Conservation (phyloP, 2,329 filamentous ascomycete species). For the Botrytis aclada region DNA sequence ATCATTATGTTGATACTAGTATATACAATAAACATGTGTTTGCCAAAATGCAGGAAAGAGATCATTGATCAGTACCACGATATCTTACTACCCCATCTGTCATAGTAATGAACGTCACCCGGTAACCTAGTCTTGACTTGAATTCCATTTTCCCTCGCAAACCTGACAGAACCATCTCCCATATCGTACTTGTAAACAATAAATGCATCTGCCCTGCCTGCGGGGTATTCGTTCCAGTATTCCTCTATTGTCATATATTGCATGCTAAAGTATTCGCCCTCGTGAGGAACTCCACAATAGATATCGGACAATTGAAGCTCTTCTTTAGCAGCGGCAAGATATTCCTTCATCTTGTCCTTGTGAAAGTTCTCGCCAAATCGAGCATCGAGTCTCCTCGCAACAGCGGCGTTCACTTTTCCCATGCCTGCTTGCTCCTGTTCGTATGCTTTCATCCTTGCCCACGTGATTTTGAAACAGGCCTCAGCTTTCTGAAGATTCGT, state of each 20-base stretch:
- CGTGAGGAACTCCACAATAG: background rate
- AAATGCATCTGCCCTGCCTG: background rate
- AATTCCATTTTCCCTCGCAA: background rate
- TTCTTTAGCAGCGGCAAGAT: background rate
- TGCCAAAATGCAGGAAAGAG: background rate
- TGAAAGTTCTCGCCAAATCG: background rate
- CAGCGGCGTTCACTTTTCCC: background rate
- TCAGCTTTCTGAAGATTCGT: background rate
- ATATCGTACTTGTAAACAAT: background rate
- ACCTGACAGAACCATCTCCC: background rate
- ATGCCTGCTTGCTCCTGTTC: background rate
- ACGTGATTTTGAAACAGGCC: background rate
- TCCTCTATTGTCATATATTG: background rate
- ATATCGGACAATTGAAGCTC: background rate
- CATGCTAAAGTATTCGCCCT: background rate
- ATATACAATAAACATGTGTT: background rate
- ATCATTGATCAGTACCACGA: background rate
- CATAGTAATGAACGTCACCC: background rate
- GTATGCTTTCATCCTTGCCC: background rate
- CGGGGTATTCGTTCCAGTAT: background rate
- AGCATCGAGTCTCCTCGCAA: background rate
- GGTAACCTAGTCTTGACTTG: background rate
- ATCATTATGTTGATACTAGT: background rate
- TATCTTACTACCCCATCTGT: background rate
- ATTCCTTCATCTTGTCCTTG: background rate